A percentile compares a stretch with the other conserved stretches of the same genome.
These are phyloP conservation scores for Malania oleifera DNA, from an alignment of 164 flowering plant genomes.

Conservation along the genomic window DNA sequence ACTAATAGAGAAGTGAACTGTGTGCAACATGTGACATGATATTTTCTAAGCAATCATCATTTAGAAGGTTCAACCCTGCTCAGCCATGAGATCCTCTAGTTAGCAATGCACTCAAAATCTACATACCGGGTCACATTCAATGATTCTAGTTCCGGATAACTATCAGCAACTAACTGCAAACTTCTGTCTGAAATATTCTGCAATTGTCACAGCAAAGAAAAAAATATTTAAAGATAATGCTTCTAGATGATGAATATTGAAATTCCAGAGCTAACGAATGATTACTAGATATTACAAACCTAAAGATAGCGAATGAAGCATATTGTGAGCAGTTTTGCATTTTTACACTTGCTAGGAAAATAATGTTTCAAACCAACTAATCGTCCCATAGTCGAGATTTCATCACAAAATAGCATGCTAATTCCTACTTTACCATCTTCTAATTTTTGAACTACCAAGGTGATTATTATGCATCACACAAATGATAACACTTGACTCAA, in stretches of 20 bases:
- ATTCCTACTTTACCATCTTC: too few relatives aligned
- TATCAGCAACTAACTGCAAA: constrained; percentile 57
- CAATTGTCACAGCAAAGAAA: constrained; percentile 10
- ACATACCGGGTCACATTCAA: constrained; percentile 82
- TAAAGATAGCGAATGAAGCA: background rate
- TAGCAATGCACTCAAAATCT: background rate
- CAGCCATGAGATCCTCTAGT: background rate
- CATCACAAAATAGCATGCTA: too few relatives aligned
- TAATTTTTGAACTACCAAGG: too few relatives aligned
- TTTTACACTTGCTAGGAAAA: background rate
- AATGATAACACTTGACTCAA: too few relatives aligned
- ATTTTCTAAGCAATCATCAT: too few relatives aligned
- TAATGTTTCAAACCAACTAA: too few relatives aligned
- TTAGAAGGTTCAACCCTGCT: too few relatives aligned
- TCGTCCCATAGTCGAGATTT: too few relatives aligned
- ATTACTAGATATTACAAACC: background rate
- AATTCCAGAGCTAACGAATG: background rate
- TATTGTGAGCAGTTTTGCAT: background rate
- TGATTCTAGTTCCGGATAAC: constrained; percentile 47
- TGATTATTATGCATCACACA: too few relatives aligned
- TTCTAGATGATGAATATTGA: background rate
- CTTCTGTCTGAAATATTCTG: constrained; percentile 71
- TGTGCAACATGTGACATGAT: too few relatives aligned
- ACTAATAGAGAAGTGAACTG: too few relatives aligned
- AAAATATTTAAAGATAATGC: background rate